Evolutionary conservation across 495 filamentous ascomycete species (phyloP), one percentile per base, ranked within the genome.

Genomic region (Collariella sp.): DNA sequence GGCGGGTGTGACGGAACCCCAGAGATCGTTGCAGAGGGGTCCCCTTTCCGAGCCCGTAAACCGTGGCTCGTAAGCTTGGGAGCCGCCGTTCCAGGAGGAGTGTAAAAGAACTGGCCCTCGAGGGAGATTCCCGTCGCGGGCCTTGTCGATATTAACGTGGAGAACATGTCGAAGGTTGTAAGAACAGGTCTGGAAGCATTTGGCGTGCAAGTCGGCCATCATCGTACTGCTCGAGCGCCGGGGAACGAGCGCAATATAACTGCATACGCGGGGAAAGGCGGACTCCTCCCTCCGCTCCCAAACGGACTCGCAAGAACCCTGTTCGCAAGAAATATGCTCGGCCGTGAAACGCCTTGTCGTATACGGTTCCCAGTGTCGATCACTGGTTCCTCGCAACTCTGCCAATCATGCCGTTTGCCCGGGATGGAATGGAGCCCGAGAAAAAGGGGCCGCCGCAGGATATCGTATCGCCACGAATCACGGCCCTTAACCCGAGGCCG

Each of bases 21-120:
- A 57, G 38, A 48, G 50, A 51, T 57, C 29, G 51, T 35, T 58
- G 50, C 45, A 58, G 49, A 52, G 48, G 36, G 50, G 46, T 39
- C 47, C 45, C 34, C 34, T 57, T 20, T 29, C n/a, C 24, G 39
- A 50, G 46, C 45, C 45, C 9, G 41, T 54, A 39, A 16, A 52
- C 48, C 23, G 22, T 19, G 18, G 57, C 52, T 60, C 29, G 46
- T 23, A 56, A 26, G 57, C 52, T 56, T 38, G 40, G 36, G 47
- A 40, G 18, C 46, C 47, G 35, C 41, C 13, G n/a, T 44, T 22
- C 41, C 18, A 49, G 50, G 29, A 16, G 54, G 48, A 46, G 12
- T 39, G 53, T 60, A 60, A 60, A 60, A 56, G 49, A 60, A 53
- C 58, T 60, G 35, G 58, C 18, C 22, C 35, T 60, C 47, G 50